These are phyloP conservation scores for Closterium sp. DNA, from an alignment of 139 green algal genomes.

Conservation along the genomic window DNA sequence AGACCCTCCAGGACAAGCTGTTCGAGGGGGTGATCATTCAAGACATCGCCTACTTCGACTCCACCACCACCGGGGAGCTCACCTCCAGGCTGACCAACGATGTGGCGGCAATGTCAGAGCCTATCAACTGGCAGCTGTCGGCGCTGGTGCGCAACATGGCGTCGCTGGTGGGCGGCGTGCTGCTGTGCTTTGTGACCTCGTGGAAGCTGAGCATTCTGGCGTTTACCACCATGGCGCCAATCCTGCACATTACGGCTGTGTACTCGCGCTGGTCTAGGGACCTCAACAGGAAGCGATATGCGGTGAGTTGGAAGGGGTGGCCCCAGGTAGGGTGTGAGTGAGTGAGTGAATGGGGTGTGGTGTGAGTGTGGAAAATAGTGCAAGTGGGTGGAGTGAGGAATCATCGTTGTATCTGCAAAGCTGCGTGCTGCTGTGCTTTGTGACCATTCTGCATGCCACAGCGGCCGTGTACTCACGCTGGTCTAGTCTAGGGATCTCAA, in stretches of 20 bases:
- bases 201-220: conserved; percentile 61
- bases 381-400: neutral
- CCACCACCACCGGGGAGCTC: conserved; percentile 49
- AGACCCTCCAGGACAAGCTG: conserved; percentile 46
- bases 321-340: neutral
- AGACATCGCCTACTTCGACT: conserved; percentile 56
- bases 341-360: neutral
- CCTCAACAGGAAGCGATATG: conserved; percentile 55
- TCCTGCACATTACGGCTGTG: conserved; percentile 54
- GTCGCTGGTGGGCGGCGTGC: conserved; percentile 50
- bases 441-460: no score
- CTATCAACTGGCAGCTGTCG: conserved; percentile 47
- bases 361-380: no score
- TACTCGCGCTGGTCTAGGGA: conserved; percentile 55
- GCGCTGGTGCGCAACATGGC: conserved; percentile 40
- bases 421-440: no score
- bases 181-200: conserved; percentile 55
- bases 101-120: conserved; percentile 48
- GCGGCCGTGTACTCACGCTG: no score
- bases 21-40: conserved; percentile 50
- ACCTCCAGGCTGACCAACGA: conserved; percentile 52
- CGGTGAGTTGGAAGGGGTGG: conserved; percentile 7
- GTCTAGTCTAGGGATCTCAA: no score
- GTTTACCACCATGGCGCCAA: conserved; percentile 60
- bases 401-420: no score